Conservation (phyloP, 305 asterid genomes). For the Fraxinus platypoda region DNA sequence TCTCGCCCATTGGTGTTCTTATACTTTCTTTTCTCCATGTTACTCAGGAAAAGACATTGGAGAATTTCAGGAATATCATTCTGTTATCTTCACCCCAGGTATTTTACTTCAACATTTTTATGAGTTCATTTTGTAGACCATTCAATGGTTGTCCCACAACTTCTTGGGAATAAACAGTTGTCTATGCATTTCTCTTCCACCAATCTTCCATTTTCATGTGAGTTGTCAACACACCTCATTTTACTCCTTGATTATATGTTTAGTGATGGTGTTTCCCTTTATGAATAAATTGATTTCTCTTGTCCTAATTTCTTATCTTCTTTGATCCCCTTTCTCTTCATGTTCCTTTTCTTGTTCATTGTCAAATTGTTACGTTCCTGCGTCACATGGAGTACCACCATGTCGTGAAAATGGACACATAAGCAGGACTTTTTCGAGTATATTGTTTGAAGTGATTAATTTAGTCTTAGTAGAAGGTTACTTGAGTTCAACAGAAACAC, state of each 20-base stretch:
- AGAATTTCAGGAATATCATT: slow-evolving; percentile 78
- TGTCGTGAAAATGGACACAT: not conserved
- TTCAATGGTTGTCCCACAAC: not conserved
- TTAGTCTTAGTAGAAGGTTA: not conserved
- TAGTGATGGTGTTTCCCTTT: not conserved
- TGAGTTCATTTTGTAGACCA: slow-evolving; percentile 9
- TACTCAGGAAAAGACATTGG: slow-evolving; percentile 83
- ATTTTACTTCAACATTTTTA: slow-evolving; percentile 24
- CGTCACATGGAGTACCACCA: not conserved
- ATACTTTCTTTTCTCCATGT: slow-evolving; percentile 7
- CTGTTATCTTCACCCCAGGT: slow-evolving; percentile 96
- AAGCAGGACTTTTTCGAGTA: not conserved
- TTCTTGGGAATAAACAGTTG: not conserved
- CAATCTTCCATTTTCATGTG: not conserved
- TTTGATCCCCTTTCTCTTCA: not conserved
- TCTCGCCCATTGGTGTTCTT: slow-evolving; percentile 21
- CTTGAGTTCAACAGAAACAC: not conserved
- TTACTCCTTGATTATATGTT: not conserved
- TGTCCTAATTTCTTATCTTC: not conserved
- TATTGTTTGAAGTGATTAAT: not conserved
- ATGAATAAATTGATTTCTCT: not conserved
- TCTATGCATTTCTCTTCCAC: not conserved
- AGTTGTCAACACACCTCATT: not conserved
- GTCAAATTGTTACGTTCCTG: not conserved
- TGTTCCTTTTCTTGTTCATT: not conserved